Percentiles rank a stretch among this genome's conserved stretches.
phyloP scores from a whole-genome alignment of 768 basidiomycete genomes.

The Chalciporus piperatus region DNA sequence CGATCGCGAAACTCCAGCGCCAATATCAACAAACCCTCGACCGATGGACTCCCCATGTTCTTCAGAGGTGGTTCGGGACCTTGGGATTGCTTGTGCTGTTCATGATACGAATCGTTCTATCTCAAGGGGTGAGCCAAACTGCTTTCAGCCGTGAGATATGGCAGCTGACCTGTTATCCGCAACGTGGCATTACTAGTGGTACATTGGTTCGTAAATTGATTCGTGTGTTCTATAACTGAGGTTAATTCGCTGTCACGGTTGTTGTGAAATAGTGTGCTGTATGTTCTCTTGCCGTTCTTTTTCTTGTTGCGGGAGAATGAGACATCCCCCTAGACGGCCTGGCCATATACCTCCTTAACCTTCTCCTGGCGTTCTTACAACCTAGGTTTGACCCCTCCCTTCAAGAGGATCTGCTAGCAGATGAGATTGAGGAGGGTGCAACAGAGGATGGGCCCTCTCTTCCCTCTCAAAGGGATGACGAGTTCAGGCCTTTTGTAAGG shows the following conservation, averaged over 20 bases:
- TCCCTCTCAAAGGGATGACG: slow-evolving; percentile 79
- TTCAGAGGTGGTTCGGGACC: slow-evolving; percentile 88
- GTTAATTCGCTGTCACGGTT: not conserved
- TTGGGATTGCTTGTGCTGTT: slow-evolving; percentile 71
- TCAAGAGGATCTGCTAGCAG: slow-evolving; percentile 88
- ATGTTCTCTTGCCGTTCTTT: slow-evolving; percentile 30
- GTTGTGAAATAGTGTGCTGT: slow-evolving; percentile 58
- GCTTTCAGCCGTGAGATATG: not conserved
- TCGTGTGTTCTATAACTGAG: not conserved
- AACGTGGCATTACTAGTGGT: slow-evolving; percentile 62
- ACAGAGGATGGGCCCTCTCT: slow-evolving; percentile 54
- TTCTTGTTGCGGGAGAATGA: slow-evolving; percentile 1
- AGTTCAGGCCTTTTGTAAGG: slow-evolving; percentile 96
- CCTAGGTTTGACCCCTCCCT: slow-evolving; percentile 97
- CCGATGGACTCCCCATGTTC: slow-evolving; percentile 83
- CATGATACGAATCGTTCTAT: slow-evolving; percentile 77
- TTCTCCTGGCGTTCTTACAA: slow-evolving; percentile 95
- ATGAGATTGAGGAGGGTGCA: slow-evolving; percentile 94
- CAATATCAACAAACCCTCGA: slow-evolving; percentile 90
- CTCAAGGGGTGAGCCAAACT: slow-evolving; percentile 75
- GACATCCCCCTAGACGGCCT: slow-evolving; percentile 60
- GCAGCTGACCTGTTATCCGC: slow-evolving; percentile 1
- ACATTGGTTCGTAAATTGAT: slow-evolving; percentile 66
- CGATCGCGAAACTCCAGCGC: slow-evolving; percentile 50
- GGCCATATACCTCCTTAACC: slow-evolving; percentile 93